Base-by-base conservation (phyloP, 257 asterid species). In the Vinca minor region DNA sequence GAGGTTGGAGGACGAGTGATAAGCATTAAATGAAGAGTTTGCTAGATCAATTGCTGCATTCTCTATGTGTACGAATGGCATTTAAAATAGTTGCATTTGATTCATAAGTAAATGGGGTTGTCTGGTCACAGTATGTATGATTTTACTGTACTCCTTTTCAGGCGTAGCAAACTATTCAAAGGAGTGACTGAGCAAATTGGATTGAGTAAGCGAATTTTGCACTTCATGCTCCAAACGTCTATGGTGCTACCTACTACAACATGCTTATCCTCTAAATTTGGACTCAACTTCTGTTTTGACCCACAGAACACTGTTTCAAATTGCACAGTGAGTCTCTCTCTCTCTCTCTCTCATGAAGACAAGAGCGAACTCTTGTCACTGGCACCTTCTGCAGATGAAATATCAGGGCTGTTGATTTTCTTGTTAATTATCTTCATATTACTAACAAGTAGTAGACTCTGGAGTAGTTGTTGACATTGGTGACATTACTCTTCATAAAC, bases 341-440 rank as follows among this genome's bases (percentile, higher is more conserved):
- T 20, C 46, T 60, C 34, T 14, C 49, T 60, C 52, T 39, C 32
- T 39, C 35, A 8, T 53, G 59, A n/a, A 26, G 36, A 53, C 36
- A 53, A 28, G 46, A 53, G 36, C 5, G 11, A 11, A 13, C 1
- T 45, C 21, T 53, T 13, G 49, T 45, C 17, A 45, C 21, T 45
- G 10, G 60, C 12, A 54, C 32, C 59, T 29, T 29, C 39, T 54
- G 38, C 39, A 13, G 60, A 53, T 29, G 39, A 34, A 54, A 53
- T 39, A 54, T 54, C 23, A 26, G 28, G 38, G 59, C 60, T 54
- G 35, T 53, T 53, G 59, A 53, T 53, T 54, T 54, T 28, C 38
- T 54, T 28, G 23, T 29, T 28, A 28, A 54, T 54, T 28, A 10
- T 34, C 20, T 54, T 15, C 4, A 15, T 54, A 54, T 14, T 52